Percentiles rank a stretch among this genome's conserved stretches.
phyloP scores from a whole-genome alignment of 2,329 filamentous ascomycete genomes.

The Pseudogymnoascus sp. region DNA sequence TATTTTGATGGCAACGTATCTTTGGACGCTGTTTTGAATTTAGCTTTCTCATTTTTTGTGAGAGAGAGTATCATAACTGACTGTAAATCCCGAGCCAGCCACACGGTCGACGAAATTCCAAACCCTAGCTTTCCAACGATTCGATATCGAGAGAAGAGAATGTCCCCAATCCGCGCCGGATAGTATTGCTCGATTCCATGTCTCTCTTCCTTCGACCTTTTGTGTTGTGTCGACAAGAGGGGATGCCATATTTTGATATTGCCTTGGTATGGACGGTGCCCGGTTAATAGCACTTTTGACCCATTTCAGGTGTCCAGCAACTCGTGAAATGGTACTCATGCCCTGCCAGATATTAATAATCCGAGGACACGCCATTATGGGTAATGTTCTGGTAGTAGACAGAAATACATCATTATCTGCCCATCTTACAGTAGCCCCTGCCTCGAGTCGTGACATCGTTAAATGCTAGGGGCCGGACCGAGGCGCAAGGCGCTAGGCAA shows the following conservation, averaged over 20 bases:
- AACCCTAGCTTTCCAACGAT: slow-evolving; percentile 19
- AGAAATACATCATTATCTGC: neutral
- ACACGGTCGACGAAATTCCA: slow-evolving; percentile 17
- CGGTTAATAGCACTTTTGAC: slow-evolving; percentile 13
- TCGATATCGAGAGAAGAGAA: slow-evolving; percentile 16
- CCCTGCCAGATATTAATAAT: neutral
- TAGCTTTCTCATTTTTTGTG: slow-evolving; percentile 8
- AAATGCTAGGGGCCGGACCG: neutral
- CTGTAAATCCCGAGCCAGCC: slow-evolving; percentile 15
- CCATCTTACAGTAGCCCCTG: neutral
- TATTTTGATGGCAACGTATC: slow-evolving; percentile 17
- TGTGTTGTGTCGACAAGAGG: slow-evolving; percentile 12
- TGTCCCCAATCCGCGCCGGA: slow-evolving; percentile 16
- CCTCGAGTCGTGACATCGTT: neutral
- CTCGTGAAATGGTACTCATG: slow-evolving; percentile 3
- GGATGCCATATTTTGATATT: slow-evolving; percentile 14
- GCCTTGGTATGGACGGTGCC: slow-evolving; percentile 13
- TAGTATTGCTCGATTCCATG: slow-evolving; percentile 17
- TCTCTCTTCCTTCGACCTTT: slow-evolving; percentile 16
- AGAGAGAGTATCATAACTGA: neutral
- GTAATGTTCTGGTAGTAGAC: neutral
- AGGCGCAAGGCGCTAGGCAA: neutral
- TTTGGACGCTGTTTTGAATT: slow-evolving; percentile 14
- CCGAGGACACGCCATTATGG: neutral
- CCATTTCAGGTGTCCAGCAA: slow-evolving; percentile 15